Percentiles rank a stretch among this genome's conserved stretches.
Evolutionary conservation across 2,329 filamentous ascomycete genomes (phyloP).

Genomic region (Penicillium sp.): DNA sequence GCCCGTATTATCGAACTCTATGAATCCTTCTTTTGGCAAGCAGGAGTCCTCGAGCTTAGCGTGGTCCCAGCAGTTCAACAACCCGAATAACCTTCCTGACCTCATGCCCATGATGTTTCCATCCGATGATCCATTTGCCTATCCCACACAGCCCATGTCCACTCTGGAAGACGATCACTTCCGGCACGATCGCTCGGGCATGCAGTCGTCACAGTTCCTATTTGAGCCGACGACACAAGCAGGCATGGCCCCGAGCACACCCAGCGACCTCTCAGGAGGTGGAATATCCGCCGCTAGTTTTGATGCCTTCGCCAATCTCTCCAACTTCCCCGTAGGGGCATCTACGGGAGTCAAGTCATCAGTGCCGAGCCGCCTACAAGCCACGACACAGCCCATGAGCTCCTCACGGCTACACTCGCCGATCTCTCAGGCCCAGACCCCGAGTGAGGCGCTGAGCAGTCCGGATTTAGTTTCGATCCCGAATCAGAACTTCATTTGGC

Average conservation of each 20-base stretch:
- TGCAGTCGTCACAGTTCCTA: constrained; percentile 21
- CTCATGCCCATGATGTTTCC: constrained; percentile 53
- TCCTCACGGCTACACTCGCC: constrained; percentile 35
- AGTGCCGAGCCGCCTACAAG: constrained; percentile 31
- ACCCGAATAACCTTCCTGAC: constrained; percentile 42
- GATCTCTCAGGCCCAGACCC: constrained; percentile 33
- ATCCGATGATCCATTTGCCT: constrained; percentile 51
- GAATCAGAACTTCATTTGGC: constrained; percentile 43
- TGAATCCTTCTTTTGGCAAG: constrained; percentile 22
- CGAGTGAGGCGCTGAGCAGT: constrained; percentile 36
- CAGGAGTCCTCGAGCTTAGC: constrained; percentile 27
- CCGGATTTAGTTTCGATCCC: constrained; percentile 44
- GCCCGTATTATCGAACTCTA: constrained; percentile 18
- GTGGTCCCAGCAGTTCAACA: constrained; percentile 36
- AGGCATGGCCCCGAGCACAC: constrained; percentile 17
- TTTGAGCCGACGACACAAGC: constrained; percentile 21
- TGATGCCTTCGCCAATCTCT: constrained; percentile 29
- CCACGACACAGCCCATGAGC: constrained; percentile 19
- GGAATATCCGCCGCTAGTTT: constrained; percentile 26
- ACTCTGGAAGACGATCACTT: constrained; percentile 46
- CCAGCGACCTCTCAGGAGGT: constrained; percentile 16
- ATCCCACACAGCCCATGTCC: constrained; percentile 50
- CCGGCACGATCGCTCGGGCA: constrained; percentile 28
- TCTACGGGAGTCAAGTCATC: constrained; percentile 25
- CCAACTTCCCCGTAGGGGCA: constrained; percentile 24